Evolutionary conservation across 768 basidiomycete genomes (phyloP), one percentile per base, ranked within the genome.

Genomic region (Amanita polypyramis): DNA sequence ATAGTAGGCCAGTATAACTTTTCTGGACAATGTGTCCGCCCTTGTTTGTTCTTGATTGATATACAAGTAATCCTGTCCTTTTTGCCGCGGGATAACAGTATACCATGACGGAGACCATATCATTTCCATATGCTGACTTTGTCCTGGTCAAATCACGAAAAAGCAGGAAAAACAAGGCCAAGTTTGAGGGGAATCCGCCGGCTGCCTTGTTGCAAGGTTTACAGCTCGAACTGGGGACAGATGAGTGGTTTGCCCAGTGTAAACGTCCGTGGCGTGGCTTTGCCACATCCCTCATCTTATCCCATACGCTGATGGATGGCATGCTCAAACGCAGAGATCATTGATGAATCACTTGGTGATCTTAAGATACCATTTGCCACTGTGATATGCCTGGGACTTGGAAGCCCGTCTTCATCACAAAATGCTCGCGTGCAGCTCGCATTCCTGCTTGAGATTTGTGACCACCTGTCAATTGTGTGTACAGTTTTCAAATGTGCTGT

Each of bases 381-480:
- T 27, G 65, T 83, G 39, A 58, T 89, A 35, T 88, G 85, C 60
- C 74, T 89, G 11, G 85, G 85, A 9, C 67, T 89, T 23, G 85
- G 85, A 43, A 83, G 81, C 60, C 85, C 85, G n/a, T 65, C 70
- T 14, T 58, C 67, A 35, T 86, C 82, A 41, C 66, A 66, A 42
- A 76, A 75, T 48, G 72, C 85, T 32, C 75, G 80, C 51, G 74
- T 73, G 30, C 85, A 88, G 54, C 80, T 89, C 23, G 81, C 72
- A 15, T 76, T 85, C 56, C 70, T 89, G 55, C 67, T 76, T 37
- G 68, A 70, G 47, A 60, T 77, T 32, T 81, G 77, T 59, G 61
- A 74, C 45, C 56, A 58, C 52, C 65, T 81, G n/a, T 56, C 69
- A 39, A 73, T 87, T 50, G 85, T 88, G 63, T 61, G 84, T 80